Percentiles rank a stretch among this genome's conserved stretches.
Conservation (phyloP, 805 yeast species). For the Kluyveromyces lactis region DNA sequence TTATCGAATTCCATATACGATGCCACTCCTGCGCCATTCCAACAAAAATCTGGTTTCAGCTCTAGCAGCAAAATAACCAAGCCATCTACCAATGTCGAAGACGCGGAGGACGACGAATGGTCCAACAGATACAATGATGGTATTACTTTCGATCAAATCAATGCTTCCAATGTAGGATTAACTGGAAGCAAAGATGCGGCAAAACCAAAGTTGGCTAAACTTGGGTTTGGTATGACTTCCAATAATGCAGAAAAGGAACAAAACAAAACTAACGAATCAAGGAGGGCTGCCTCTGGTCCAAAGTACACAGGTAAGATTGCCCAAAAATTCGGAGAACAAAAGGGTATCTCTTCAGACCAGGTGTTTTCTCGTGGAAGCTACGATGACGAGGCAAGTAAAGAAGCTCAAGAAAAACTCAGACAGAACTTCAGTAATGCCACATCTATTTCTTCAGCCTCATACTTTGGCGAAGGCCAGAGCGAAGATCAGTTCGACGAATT, state of each 20-base stretch:
- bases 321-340: constrained; percentile 76
- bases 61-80: constrained; percentile 6
- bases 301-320: constrained; percentile 69
- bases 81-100: constrained; percentile 12
- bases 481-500: constrained; percentile 30
- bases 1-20: constrained; percentile 18
- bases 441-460: constrained; percentile 84
- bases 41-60: not conserved
- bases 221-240: constrained; percentile 85
- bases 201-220: constrained; percentile 65
- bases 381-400: constrained; percentile 69
- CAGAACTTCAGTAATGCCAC: constrained; percentile 71
- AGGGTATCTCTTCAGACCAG: constrained; percentile 94
- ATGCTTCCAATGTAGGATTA: constrained; percentile 14
- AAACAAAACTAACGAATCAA: constrained; percentile 31
- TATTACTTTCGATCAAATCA: constrained; percentile 9
- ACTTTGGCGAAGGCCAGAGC: constrained; percentile 79
- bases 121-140: constrained; percentile 11
- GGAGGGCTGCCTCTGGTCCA: constrained; percentile 42
- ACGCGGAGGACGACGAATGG: constrained; percentile 7
- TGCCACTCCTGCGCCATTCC: constrained; percentile 4
- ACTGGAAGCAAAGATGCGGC: constrained; percentile 35
- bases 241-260: constrained; percentile 46
- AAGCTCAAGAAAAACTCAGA: constrained; percentile 75
- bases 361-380: constrained; percentile 81